Evolutionary conservation across 768 basidiomycete genomes (phyloP).

Genomic region (Trametes coccinea): DNA sequence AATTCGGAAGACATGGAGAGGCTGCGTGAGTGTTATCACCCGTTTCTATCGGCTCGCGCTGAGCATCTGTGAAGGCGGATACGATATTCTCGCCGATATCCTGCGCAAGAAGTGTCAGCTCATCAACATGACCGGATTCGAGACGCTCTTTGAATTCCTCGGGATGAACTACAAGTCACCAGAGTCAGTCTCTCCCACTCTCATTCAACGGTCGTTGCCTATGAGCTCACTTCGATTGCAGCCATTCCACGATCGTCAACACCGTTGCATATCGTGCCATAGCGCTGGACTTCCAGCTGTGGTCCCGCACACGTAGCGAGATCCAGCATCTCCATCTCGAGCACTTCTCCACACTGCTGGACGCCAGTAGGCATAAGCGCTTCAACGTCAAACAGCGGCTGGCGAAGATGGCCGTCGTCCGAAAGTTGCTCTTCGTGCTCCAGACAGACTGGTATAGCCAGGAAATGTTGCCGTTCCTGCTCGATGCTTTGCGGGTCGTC

Average conservation of each 20-base stretch:
- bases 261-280: slow-evolving; percentile 78
- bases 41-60: background rate
- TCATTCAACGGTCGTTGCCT: background rate
- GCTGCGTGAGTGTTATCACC: slow-evolving; percentile 53
- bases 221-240: slow-evolving; percentile 30
- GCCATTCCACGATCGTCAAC: slow-evolving; percentile 82
- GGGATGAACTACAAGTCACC: slow-evolving; percentile 82
- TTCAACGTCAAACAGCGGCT: slow-evolving; percentile 81
- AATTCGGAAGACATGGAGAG: slow-evolving; percentile 95
- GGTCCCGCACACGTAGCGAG: slow-evolving; percentile 70
- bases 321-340: slow-evolving; percentile 80
- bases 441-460: slow-evolving; percentile 76
- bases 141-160: slow-evolving; percentile 81
- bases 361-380: slow-evolving; percentile 66
- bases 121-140: slow-evolving; percentile 79
- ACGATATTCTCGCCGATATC: slow-evolving; percentile 79
- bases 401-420: slow-evolving; percentile 67
- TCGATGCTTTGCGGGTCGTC: slow-evolving; percentile 61
- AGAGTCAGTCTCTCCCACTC: slow-evolving; percentile 51
- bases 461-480: slow-evolving; percentile 49
- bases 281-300: slow-evolving; percentile 88
- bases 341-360: slow-evolving; percentile 76
- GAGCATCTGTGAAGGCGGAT: slow-evolving; percentile 60
- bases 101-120: slow-evolving; percentile 69
- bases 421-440: slow-evolving; percentile 77